Percentiles rank a stretch among this genome's conserved stretches.
Conservation (phyloP, 176 grass and related monocot species). For the Triticum aestivum region DNA sequence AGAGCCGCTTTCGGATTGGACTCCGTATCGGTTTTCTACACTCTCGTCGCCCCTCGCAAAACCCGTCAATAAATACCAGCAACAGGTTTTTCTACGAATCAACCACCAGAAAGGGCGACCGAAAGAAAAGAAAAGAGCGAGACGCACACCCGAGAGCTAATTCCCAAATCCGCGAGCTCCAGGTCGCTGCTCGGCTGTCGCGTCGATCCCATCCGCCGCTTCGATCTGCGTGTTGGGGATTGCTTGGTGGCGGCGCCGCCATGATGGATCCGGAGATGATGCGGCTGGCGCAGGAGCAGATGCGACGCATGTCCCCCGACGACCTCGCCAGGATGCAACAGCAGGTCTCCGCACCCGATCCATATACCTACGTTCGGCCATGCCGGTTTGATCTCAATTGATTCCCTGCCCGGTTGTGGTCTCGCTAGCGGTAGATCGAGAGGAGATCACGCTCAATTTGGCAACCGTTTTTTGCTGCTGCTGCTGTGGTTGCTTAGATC, state of each 20-base stretch:
- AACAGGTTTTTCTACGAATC: not conserved
- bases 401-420: not conserved
- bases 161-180: constrained; percentile 12
- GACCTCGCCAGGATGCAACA: constrained; percentile 92
- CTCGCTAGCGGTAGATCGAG: constrained; percentile 13
- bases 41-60: not conserved
- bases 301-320: constrained; percentile 80
- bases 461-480: not conserved
- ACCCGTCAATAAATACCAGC: not conserved
- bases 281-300: constrained; percentile 97
- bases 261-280: constrained; percentile 97
- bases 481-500: too few species aligned
- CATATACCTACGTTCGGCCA: not conserved
- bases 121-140: not conserved
- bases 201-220: not conserved
- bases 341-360: constrained; percentile 47
- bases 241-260: not conserved
- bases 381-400: not conserved
- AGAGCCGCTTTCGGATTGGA: not conserved
- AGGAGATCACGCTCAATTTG: not conserved
- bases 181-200: not conserved
- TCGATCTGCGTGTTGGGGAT: not conserved
- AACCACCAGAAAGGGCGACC: not conserved
- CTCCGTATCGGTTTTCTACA: not conserved
- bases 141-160: not conserved